A percentile compares a stretch with the other conserved stretches of the same genome.
These are phyloP conservation scores for Lentinula boryana DNA, from an alignment of 768 basidiomycete species.

Conservation along the genomic window DNA sequence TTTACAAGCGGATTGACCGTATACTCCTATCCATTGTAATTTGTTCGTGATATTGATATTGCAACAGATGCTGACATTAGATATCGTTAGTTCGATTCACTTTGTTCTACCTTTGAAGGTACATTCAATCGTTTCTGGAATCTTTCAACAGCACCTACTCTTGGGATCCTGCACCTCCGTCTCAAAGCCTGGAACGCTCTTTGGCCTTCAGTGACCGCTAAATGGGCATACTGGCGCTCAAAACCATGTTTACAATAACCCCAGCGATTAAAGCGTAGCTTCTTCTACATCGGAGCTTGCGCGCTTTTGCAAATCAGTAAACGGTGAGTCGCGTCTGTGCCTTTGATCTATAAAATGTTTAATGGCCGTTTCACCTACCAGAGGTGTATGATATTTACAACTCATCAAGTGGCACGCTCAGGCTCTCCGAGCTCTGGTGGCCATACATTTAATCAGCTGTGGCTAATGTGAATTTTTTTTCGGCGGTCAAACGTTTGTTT, in stretches of 20 bases:
- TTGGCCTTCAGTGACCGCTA: background rate
- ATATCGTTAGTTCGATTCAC: background rate
- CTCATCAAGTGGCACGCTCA: background rate
- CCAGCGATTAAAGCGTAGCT: background rate
- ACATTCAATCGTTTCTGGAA: too few species aligned
- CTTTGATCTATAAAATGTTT: too few species aligned
- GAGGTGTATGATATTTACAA: background rate
- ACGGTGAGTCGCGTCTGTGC: background rate
- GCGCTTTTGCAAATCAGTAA: constrained; percentile 8
- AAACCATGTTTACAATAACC: background rate
- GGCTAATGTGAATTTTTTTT: background rate
- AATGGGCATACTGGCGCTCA: background rate
- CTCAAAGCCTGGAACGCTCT: constrained; percentile 7
- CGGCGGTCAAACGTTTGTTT: background rate
- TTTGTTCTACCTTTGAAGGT: background rate
- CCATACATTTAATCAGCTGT: background rate
- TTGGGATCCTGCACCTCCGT: constrained; percentile 9
- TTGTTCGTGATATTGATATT: constrained; percentile 3
- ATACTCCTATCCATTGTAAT: background rate
- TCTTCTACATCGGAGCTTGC: constrained; percentile 5
- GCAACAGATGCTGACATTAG: background rate
- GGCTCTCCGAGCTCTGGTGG: background rate
- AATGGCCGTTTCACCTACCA: too few species aligned
- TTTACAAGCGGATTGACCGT: constrained; percentile 3
- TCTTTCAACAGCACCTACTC: constrained; percentile 1